Evolutionary conservation across 2,329 filamentous ascomycete genomes (phyloP), one percentile per base, ranked within the genome.

Genomic region (Thielaviopsis populi): DNA sequence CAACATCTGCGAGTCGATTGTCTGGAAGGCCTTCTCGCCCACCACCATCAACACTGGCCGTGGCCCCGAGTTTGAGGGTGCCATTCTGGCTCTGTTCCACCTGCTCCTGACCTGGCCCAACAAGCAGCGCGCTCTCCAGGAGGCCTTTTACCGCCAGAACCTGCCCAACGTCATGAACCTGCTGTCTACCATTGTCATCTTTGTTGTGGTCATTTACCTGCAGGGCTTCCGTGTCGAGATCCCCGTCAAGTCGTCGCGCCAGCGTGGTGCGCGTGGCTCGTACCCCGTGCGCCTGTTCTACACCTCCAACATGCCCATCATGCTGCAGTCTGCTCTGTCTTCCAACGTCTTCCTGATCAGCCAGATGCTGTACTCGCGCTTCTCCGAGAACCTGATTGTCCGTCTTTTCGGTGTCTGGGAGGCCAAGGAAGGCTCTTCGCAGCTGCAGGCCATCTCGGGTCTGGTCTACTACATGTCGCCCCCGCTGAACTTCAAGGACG

Each of bases 231-330:
- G 94, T 70, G 94, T 99, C 73, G 94, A 99, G 80, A 99, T 99
- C 74, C 95, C 95, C 68, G 94, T 99, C 83, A 99, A 99, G 86
- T 96, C 91, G 67, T 92, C 91, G 71, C 91, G 94, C 79, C 94
- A 99, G 84, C 91, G 94, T 82, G 94, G 94, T 77, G 94, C 95
- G 75, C 92, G 94, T 72, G 95, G 92, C 73, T 95, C 91, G 48
- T 99, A 97, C 84, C 94, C 94, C 72, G 85, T 99, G 76, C 92
- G 95, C 73, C 89, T 99, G 66, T 99, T 99, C 85, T 99, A 99
- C 81, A 99, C 94, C 74, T 96, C 91, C 76, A 99, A 99, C 87
- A 99, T 99, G 95, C 94, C 94, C 74, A 99, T 99, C 79, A 99
- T 99, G 94, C 83, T 99, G 75, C 95, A 99, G 81, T 97, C 92